Base-by-base conservation (phyloP, 495 filamentous ascomycete genomes). In the Podospora bellae-mahoneyi region DNA sequence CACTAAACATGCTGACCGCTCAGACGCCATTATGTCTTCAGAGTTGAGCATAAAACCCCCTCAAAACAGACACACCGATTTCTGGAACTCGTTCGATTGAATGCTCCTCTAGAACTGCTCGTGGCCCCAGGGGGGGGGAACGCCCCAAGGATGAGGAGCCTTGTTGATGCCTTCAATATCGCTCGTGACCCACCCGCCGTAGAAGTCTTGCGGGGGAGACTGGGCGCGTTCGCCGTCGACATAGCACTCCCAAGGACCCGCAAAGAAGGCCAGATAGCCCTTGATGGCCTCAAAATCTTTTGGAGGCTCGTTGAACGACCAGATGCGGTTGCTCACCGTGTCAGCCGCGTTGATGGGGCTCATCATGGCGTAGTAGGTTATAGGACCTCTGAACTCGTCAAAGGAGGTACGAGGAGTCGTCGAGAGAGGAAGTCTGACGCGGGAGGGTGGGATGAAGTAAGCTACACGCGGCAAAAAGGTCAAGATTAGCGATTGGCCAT, bases 211-310 rank as follows among this genome's bases (percentile, higher is more conserved):
- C 28, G 82, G 84, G 74, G 86, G 85, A 30, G 85, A 69, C 73
- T 81, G 76, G 32, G 85, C 85, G 62, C 80, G 76, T 76, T 88
- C 85, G n/a, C 84, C 85, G 77, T 88, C 85, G 16, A 87, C 85
- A 70, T 74, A 87, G 72, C 85, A 88, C 55, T 86, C 82, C 85
- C 85, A 87, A 16, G 85, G 85, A 5, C 81, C 83, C 15, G 76
- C 82, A 71, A 84, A 87, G 66, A 88, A 84, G 62, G 76, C 78
- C 34, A 88, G 70, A 66, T 82, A 83, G 26, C 82, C 83, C 71
- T 81, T 83, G 60, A 88, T 79, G 23, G 71, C 69, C 65, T 80
- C 77, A 70, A 84, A 88, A 2, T 76, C 74, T 65, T 75, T 70
- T 5, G 78, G 82, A 9, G 85, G 85, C 62, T 74, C 72, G 65